These are phyloP conservation scores for Russula ochroleuca DNA, from an alignment of 768 basidiomycete genomes.

Conservation along the genomic window DNA sequence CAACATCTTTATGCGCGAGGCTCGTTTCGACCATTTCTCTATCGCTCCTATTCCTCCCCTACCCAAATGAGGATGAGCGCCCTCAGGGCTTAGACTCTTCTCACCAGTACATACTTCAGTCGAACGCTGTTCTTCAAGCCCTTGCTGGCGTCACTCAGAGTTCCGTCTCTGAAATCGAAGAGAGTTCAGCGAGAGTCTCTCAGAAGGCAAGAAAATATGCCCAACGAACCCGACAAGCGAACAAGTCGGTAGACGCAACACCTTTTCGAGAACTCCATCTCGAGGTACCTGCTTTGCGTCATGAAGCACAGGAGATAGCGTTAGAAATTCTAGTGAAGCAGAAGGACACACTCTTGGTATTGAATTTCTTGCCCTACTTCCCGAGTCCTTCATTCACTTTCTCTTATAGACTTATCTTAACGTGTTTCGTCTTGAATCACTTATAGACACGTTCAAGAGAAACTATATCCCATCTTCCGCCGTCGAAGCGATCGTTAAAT, in stretches of 20 bases:
- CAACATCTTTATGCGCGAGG: neutral
- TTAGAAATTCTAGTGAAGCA: slow-evolving; percentile 29
- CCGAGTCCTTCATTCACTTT: neutral
- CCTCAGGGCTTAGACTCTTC: slow-evolving; percentile 8
- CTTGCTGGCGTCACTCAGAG: slow-evolving; percentile 3
- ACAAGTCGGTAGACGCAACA: slow-evolving; percentile 29
- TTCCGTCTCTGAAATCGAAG: neutral
- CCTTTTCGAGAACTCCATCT: slow-evolving; percentile 34
- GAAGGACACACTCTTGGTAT: slow-evolving; percentile 30
- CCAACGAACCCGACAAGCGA: slow-evolving; percentile 19
- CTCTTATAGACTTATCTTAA: slow-evolving; percentile 9
- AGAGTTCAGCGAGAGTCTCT: slow-evolving; percentile 25
- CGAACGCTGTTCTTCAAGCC: slow-evolving; percentile 1
- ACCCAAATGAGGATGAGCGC: neutral
- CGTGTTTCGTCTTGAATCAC: slow-evolving; percentile 11
- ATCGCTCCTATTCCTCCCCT: slow-evolving; percentile 12
- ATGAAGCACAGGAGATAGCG: slow-evolving; percentile 28
- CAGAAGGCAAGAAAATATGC: slow-evolving; percentile 35
- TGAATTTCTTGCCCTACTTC: slow-evolving; percentile 19
- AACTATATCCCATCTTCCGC: slow-evolving; percentile 7
- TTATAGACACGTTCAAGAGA: slow-evolving; percentile 6
- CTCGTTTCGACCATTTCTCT: slow-evolving; percentile 17
- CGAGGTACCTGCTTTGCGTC: slow-evolving; percentile 30
- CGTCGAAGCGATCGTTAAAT: neutral
- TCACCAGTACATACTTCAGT: slow-evolving; percentile 14